Conservation (phyloP, 495 filamentous ascomycete genomes). For the Penicillium antarcticum region DNA sequence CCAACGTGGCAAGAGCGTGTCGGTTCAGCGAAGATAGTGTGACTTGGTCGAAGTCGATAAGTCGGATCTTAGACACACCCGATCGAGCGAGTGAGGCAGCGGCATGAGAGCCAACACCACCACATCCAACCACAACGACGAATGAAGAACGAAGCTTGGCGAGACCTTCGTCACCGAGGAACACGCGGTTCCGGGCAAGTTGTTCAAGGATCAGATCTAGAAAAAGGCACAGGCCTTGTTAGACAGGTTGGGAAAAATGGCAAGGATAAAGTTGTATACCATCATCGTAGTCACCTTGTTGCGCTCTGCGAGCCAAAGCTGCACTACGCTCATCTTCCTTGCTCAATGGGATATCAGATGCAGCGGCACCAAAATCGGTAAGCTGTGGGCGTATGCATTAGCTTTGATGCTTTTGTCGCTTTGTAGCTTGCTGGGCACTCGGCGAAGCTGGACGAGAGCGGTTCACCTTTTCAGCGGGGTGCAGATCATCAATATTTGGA, state of each 20-base stretch:
- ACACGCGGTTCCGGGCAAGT: slow-evolving; percentile 89
- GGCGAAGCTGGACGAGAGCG: neutral
- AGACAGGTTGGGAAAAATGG: neutral
- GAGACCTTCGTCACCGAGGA: slow-evolving; percentile 80
- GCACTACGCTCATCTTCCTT: slow-evolving; percentile 78
- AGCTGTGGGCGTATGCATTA: slow-evolving; percentile 48
- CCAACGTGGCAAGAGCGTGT: slow-evolving; percentile 89
- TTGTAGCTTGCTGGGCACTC: neutral
- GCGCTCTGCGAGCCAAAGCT: slow-evolving; percentile 73
- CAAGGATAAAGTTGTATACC: slow-evolving; percentile 37
- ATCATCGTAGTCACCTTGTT: slow-evolving; percentile 88
- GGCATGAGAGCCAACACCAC: slow-evolving; percentile 92
- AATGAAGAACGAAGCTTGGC: slow-evolving; percentile 74
- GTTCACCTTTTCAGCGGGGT: slow-evolving; percentile 39
- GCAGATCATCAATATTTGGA: slow-evolving; percentile 48
- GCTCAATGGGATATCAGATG: slow-evolving; percentile 46
- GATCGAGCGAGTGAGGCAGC: slow-evolving; percentile 83
- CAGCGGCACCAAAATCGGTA: slow-evolving; percentile 69
- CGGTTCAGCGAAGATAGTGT: slow-evolving; percentile 89
- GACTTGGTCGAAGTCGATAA: slow-evolving; percentile 98
- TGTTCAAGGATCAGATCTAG: slow-evolving; percentile 90
- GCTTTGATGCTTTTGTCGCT: neutral
- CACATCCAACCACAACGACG: slow-evolving; percentile 86
- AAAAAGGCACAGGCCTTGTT: slow-evolving; percentile 5
- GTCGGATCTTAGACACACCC: slow-evolving; percentile 78